Base-by-base conservation (phyloP, 2,329 filamentous ascomycete genomes). In the Ophiocordyceps sinensis region DNA sequence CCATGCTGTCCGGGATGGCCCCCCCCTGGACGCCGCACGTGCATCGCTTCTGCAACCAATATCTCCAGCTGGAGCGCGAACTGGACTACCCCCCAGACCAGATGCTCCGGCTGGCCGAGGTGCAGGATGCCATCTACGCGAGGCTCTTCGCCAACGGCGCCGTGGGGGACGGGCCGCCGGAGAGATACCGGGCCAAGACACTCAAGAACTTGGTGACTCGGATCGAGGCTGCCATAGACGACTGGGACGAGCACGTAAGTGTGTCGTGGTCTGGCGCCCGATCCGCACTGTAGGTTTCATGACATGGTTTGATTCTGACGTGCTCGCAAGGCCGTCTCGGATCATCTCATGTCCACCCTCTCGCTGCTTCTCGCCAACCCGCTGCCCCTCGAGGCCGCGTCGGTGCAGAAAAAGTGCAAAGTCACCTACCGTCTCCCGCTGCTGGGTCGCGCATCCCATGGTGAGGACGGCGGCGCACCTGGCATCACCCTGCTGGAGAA, bases 161-260 rank as follows among this genome's bases (percentile, higher is more conserved):
- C 1, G 54, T 77, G 38, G 59, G 64, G 39, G 71, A 73, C 51
- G 64, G 73, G 8, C 82, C 83, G 15, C 81, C 84, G 8, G 64
- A 68, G 17, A 66, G 79, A 40, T 94, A 94, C 55, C 77, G 79
- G 49, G 60, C 82, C 14, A 73, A 77, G 44, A 73, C 85, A 1
- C 61, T 95, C 40, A 94, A 94, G 57, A 66, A 76, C 46, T 67
- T 95, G 29, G 64, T 86, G 12, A 62, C 68, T 8, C 73, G 68
- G 43, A 78, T 94, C 40, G 85, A 94, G 58, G 64, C 69, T 28
- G 75, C 81, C 29, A 85, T 94, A 38, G 69, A 75, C 43, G 78
- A 94, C 58, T 88, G 86, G 60, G 84, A 94, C 51, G 71, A 85
- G 69, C 77, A 94, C 80, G 88, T 94, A 81, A 67, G 83, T 67